Conservation (phyloP, 768 basidiomycete species). For the Suillus tomentosus region DNA sequence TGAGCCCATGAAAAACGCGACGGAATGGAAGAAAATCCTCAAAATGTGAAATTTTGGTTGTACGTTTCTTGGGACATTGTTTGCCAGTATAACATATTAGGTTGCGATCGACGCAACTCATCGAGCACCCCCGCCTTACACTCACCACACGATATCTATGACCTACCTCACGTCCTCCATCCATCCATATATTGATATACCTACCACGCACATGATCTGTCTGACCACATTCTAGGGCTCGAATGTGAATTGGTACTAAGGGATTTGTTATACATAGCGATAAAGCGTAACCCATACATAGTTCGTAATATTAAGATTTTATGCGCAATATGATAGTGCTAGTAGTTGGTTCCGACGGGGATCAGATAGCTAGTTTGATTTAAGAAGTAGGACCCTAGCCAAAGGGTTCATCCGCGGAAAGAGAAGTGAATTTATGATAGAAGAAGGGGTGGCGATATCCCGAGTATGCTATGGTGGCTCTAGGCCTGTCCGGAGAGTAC, state of each 20-base stretch:
- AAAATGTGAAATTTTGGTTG: slow-evolving; percentile 21
- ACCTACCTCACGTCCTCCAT: slow-evolving; percentile 19
- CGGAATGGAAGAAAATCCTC: background rate
- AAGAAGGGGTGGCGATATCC: background rate
- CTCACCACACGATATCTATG: slow-evolving; percentile 13
- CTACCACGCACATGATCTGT: slow-evolving; percentile 21
- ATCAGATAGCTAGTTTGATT: background rate
- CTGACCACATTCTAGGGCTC: background rate
- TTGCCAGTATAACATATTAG: slow-evolving; percentile 37
- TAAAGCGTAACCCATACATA: slow-evolving; percentile 23
- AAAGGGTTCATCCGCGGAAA: slow-evolving; percentile 6
- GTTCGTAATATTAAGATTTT: slow-evolving; percentile 9
- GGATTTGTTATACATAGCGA: slow-evolving; percentile 21
- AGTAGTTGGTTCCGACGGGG: background rate
- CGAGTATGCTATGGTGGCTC: slow-evolving; percentile 2
- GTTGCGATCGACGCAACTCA: slow-evolving; percentile 24
- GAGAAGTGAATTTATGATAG: background rate
- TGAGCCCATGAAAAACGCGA: slow-evolving; percentile 35
- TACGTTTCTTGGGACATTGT: slow-evolving; percentile 39
- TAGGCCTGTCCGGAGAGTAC: background rate
- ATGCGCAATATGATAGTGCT: slow-evolving; percentile 20
- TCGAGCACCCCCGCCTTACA: slow-evolving; percentile 12
- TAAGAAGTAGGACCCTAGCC: slow-evolving; percentile 2
- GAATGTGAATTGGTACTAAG: slow-evolving; percentile 21
- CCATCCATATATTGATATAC: slow-evolving; percentile 20